These are phyloP conservation scores for Ormosia semicastrata DNA, from an alignment of 306 rosid species.

Conservation along the genomic window DNA sequence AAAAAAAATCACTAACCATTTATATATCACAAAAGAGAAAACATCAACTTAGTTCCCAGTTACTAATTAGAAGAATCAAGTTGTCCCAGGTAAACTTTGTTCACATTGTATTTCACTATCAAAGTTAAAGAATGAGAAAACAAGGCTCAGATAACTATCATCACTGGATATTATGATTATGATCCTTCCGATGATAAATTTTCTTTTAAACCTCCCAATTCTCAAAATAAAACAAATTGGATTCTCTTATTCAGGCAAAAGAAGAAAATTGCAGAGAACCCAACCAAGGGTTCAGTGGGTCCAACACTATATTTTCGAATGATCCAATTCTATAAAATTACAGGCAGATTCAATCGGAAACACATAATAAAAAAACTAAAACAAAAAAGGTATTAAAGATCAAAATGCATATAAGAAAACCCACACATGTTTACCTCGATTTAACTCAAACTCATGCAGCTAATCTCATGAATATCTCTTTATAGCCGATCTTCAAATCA, in stretches of 20 bases:
- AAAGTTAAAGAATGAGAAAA: conserved; percentile 13
- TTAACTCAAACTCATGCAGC: not conserved
- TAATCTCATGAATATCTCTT: conserved; percentile 16
- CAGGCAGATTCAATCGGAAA: not conserved
- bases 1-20: not conserved
- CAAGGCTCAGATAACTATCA: not conserved
- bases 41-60: not conserved
- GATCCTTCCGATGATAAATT: not conserved
- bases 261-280: not conserved
- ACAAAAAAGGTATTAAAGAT: not conserved
- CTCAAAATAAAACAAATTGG: conserved; percentile 7
- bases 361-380: not conserved
- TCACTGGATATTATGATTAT: not conserved
- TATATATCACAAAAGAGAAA: not conserved
- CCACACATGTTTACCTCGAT: not conserved
- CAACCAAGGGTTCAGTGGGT: not conserved
- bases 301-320: not conserved
- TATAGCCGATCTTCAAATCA: not conserved
- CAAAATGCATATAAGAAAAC: conserved; percentile 2
- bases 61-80: conserved; percentile 2
- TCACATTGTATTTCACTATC: not conserved
- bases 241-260: not conserved
- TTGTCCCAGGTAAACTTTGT: not conserved
- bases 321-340: not conserved
- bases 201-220: not conserved